Percentiles rank a stretch among this genome's conserved stretches.
phyloP scores from a whole-genome alignment of 345 rosid species.

The Theobroma cacao region DNA sequence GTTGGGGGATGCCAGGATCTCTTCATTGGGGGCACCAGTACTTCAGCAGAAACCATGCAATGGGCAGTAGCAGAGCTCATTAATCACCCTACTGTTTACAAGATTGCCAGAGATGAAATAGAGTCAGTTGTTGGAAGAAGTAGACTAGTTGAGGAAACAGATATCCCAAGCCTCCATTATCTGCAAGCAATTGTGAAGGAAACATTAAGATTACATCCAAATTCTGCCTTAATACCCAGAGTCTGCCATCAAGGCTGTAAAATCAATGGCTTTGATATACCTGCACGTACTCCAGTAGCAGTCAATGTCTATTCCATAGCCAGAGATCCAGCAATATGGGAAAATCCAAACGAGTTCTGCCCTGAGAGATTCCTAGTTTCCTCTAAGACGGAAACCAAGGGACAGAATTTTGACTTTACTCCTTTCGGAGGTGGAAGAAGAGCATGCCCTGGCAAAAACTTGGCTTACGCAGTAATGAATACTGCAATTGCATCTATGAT shows the following conservation, averaged over 20 bases:
- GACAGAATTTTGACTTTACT: constrained; percentile 20
- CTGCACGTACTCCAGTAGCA: constrained; percentile 19
- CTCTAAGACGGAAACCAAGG: not conserved
- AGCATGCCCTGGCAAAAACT: constrained; percentile 27
- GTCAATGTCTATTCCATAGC: constrained; percentile 33
- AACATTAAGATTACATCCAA: constrained; percentile 33
- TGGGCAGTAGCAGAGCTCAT: constrained; percentile 38
- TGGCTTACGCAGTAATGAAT: constrained; percentile 21
- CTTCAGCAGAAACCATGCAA: constrained; percentile 31
- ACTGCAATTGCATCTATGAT: constrained; percentile 27
- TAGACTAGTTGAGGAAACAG: constrained; percentile 30
- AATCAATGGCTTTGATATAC: constrained; percentile 32
- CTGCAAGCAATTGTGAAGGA: constrained; percentile 34
- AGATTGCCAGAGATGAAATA: constrained; percentile 30
- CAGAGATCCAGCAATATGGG: constrained; percentile 37
- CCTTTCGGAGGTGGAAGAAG: constrained; percentile 37
- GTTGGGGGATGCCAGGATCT: constrained; percentile 28
- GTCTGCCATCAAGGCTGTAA: constrained; percentile 18
- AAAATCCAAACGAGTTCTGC: constrained; percentile 23
- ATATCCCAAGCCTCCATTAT: constrained; percentile 25
- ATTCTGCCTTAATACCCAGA: constrained; percentile 21
- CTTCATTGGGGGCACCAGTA: constrained; percentile 31
- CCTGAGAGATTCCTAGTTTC: constrained; percentile 34
- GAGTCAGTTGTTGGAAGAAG: constrained; percentile 26
- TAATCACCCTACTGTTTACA: constrained; percentile 30